Conservation (phyloP, 1,139 yeast species). For the Arxiozyma heterogenica region DNA sequence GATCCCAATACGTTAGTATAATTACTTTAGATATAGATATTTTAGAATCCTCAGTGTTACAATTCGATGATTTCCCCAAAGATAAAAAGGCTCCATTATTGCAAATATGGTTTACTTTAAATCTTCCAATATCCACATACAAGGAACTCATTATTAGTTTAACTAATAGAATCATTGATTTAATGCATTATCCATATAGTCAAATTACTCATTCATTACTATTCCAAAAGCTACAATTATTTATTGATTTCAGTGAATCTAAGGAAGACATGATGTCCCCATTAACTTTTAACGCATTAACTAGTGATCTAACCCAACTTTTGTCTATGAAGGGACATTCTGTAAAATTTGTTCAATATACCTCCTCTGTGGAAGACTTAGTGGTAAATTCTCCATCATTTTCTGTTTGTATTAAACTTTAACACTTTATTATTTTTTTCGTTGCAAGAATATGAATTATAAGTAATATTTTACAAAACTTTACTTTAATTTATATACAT, state of each 20-base stretch:
- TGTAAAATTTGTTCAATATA: neutral
- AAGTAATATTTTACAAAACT: no score
- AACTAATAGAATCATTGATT: neutral
- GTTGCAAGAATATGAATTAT: neutral
- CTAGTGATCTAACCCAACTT: neutral
- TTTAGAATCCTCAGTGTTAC: neutral
- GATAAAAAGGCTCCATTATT: neutral
- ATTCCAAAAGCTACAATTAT: constrained; percentile 1
- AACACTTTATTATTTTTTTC: neutral
- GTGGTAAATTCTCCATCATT: neutral
- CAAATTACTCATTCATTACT: neutral
- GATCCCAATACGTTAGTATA: neutral
- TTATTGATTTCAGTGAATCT: neutral
- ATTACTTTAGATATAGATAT: neutral
- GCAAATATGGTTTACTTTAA: neutral
- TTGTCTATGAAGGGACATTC: neutral
- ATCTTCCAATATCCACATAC: neutral
- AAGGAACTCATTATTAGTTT: neutral
- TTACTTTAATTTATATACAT: no score
- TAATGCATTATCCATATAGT: neutral
- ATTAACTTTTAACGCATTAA: neutral
- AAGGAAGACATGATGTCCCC: neutral
- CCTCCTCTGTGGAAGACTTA: neutral
- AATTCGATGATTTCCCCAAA: neutral
- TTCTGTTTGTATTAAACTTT: neutral